Conservation (phyloP, 2,329 filamentous ascomycete species). For the Microsporum canis region DNA sequence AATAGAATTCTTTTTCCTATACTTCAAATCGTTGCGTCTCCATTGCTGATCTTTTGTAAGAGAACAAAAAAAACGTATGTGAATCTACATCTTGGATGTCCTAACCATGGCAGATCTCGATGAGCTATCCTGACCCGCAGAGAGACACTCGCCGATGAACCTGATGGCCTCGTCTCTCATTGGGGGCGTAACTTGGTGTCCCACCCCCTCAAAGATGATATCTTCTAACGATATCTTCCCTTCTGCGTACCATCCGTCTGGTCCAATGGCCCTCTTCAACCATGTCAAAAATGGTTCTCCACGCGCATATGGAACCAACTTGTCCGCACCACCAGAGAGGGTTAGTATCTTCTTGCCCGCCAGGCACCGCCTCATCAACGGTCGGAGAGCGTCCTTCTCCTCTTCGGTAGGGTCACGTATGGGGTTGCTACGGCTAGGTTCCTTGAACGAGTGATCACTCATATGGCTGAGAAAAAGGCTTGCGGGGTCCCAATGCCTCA, state of each 20-base stretch:
- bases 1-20: neutral
- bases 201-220: conserved; percentile 44
- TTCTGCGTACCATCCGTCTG: conserved; percentile 40
- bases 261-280: conserved; percentile 39
- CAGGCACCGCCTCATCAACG: conserved; percentile 33
- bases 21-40: neutral
- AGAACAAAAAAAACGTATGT: neutral
- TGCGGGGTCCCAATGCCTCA: conserved; percentile 61
- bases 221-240: conserved; percentile 45
- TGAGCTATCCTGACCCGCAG: conserved; percentile 16
- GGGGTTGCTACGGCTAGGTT: conserved; percentile 21
- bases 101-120: conserved; percentile 22
- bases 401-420: conserved; percentile 30
- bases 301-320: conserved; percentile 49
- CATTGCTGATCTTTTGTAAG: neutral
- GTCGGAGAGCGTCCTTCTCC: conserved; percentile 35
- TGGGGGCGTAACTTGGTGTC: conserved; percentile 46
- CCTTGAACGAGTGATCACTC: conserved; percentile 15
- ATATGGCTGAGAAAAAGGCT: conserved; percentile 54
- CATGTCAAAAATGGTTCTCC: conserved; percentile 46
- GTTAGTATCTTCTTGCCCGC: conserved; percentile 45
- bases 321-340: conserved; percentile 45
- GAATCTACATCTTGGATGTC: conserved; percentile 16
- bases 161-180: conserved; percentile 47
- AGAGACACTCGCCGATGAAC: conserved; percentile 40